Percentiles rank a stretch among this genome's conserved stretches.
These are phyloP conservation scores for Penicillium sp. DNA, from an alignment of 2,329 filamentous ascomycete species.

Conservation along the genomic window DNA sequence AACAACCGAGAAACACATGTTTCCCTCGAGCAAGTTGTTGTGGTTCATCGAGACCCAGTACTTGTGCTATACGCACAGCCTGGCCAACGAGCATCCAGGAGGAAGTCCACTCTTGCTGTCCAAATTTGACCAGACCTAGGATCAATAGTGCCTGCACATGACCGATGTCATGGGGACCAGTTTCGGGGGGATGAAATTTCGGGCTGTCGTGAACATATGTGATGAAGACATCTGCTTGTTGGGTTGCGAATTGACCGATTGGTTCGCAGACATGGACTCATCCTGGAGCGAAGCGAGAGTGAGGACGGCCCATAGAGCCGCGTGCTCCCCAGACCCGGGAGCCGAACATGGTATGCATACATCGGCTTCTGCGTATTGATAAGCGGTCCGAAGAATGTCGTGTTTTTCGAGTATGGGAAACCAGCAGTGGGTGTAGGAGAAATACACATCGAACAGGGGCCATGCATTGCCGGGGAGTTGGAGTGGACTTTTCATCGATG, in stretches of 20 bases:
- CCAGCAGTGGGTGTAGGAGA: conserved; percentile 73
- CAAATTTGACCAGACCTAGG: conserved; percentile 61
- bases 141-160: conserved; percentile 57
- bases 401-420: conserved; percentile 69
- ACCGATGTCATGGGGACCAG: conserved; percentile 46
- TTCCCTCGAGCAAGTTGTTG: conserved; percentile 39
- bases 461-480: conserved; percentile 50
- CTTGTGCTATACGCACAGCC: conserved; percentile 53
- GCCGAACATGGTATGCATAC: conserved; percentile 24
- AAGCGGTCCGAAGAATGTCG: conserved; percentile 54
- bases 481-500: conserved; percentile 33
- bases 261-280: conserved; percentile 29
- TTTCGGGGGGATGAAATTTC: conserved; percentile 49
- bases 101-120: conserved; percentile 51
- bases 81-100: conserved; percentile 64
- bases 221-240: conserved; percentile 18
- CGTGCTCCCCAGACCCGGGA: conserved; percentile 47
- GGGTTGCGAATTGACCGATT: conserved; percentile 16
- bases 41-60: conserved; percentile 26
- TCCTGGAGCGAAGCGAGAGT: conserved; percentile 57
- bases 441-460: conserved; percentile 66
- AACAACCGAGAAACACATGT: conserved; percentile 51
- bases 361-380: conserved; percentile 32
- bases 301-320: conserved; percentile 59
- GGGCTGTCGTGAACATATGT: conserved; percentile 46